Percentiles rank a stretch among this genome's conserved stretches.
phyloP scores from a whole-genome alignment of 805 yeast species.

The Cyberlindnera xishuangbannaensis region DNA sequence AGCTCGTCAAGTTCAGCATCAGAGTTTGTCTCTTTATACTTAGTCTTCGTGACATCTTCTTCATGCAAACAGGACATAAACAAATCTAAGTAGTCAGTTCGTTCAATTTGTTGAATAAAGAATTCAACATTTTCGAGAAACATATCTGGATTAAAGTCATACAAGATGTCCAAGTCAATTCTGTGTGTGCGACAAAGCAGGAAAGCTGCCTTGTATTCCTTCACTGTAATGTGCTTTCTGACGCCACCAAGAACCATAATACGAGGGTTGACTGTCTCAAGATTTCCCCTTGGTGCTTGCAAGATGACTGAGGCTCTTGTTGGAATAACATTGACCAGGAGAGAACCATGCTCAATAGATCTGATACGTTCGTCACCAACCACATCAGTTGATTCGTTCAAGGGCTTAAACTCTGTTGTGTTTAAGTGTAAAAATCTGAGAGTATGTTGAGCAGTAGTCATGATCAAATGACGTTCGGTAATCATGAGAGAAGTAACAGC shows the following conservation, averaged over 20 bases:
- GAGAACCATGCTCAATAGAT: constrained; percentile 85
- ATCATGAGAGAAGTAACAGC: constrained; percentile 79
- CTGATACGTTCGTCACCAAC: constrained; percentile 76
- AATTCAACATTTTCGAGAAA: constrained; percentile 58
- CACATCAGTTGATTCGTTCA: constrained; percentile 32
- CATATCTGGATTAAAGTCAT: constrained; percentile 75
- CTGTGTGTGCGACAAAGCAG: constrained; percentile 83
- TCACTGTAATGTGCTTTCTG: constrained; percentile 55
- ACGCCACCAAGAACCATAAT: constrained; percentile 85
- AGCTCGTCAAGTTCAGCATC: constrained; percentile 27
- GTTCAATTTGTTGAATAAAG: constrained; percentile 65
- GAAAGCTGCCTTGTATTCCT: constrained; percentile 68
- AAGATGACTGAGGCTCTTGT: constrained; percentile 75
- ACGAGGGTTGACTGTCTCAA: constrained; percentile 91
- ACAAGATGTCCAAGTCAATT: constrained; percentile 81
- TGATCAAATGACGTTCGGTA: constrained; percentile 65
- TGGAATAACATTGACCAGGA: constrained; percentile 77
- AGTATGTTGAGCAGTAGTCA: constrained; percentile 84
- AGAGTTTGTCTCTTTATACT: constrained; percentile 66
- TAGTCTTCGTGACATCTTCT: constrained; percentile 78
- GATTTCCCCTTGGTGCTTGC: constrained; percentile 94
- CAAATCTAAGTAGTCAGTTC: constrained; percentile 74
- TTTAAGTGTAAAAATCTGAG: constrained; percentile 75
- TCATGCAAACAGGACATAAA: constrained; percentile 82
- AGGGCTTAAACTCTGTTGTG: constrained; percentile 33